Evolutionary conservation across 768 basidiomycete genomes (phyloP), one percentile per base, ranked within the genome.

Genomic region (Rubroboletus satanas): DNA sequence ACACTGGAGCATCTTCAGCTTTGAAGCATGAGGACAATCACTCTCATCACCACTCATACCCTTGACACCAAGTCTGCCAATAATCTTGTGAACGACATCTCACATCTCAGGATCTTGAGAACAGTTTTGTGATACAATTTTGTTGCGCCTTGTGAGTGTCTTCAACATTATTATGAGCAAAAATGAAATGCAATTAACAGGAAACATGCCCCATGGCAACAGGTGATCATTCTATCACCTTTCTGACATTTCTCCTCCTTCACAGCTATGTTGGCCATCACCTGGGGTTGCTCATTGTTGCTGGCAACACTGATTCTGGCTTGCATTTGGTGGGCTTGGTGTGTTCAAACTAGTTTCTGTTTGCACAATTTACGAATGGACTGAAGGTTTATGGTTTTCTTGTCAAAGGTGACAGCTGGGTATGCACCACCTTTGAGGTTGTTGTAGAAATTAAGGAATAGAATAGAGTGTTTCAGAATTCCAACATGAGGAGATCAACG

Each of bases 1-100:
- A 10, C n/a, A 3, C 12, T 6, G 0, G 1, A 54, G 10, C 3
- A 17, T 17, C 39, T 48, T 54, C 0, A 17, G 39, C 11, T 33
- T 23, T 0, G 2, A 11, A 11, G 11, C 2, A 8, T 29, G 18
- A 14, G 42, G 35, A 14, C 11, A 18, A 10, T 58, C 44, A 15
- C 48, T 58, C n/a, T 58, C 23, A 18, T 58, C 54, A 29, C 43
- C 43, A 23, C 54, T 58, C 57, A 58, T 56, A 7, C 55, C 55
- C 5, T 56, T 23, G 6, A 59, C 11, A 29, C 21, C 23, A 6
- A 59, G 49, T 26, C 28, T 6, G 5, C 23, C 23, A 21, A 47
- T 36, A 4, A 51, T 38, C 7, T 37, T 23, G 5, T 1, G 1
- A 23, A 51, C 41, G 3, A 18, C 21, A 23, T 51, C 41, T 45